phyloP scores from a whole-genome alignment of 352 stramenopile genomes.

The Globisporangium abappressorium region DNA sequence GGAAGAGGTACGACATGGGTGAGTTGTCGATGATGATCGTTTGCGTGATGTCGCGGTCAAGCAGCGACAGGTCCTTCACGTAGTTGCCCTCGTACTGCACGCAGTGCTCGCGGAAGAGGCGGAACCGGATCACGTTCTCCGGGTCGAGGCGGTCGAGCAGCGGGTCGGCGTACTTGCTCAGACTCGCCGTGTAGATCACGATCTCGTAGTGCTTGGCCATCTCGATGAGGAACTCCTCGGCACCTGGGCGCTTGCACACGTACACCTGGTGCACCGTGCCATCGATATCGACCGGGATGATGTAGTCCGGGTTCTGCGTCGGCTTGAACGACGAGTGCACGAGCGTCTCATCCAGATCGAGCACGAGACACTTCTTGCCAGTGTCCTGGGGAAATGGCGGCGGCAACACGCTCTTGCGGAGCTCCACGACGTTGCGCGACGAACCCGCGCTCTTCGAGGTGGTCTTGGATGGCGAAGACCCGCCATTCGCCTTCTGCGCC shows the following conservation, averaged over 20 bases:
- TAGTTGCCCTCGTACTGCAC: slow-evolving; percentile 96
- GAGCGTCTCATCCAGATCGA: slow-evolving; percentile 98
- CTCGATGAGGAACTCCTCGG: slow-evolving; percentile 95
- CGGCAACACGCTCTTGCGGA: slow-evolving; percentile 58
- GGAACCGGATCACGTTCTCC: slow-evolving; percentile 84
- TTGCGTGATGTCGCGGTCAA: slow-evolving; percentile 92
- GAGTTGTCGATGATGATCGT: slow-evolving; percentile 99
- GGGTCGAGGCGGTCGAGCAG: slow-evolving; percentile 96
- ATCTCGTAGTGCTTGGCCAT: slow-evolving; percentile 98
- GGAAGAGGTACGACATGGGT: slow-evolving; percentile 98
- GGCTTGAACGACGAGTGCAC: slow-evolving; percentile 96
- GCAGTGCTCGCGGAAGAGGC: slow-evolving; percentile 94
- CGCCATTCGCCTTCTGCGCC: slow-evolving; percentile 19
- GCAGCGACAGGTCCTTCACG: slow-evolving; percentile 96
- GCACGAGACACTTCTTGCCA: slow-evolving; percentile 88
- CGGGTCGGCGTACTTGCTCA: slow-evolving; percentile 97
- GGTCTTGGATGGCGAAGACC: slow-evolving; percentile 15
- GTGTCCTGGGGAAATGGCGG: slow-evolving; percentile 40
- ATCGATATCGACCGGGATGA: slow-evolving; percentile 97
- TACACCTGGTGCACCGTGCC: slow-evolving; percentile 86
- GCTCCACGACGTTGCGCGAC: slow-evolving; percentile 37
- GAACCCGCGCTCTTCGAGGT: slow-evolving; percentile 18
- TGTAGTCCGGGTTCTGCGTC: slow-evolving; percentile 93
- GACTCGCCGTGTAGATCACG: slow-evolving; percentile 97
- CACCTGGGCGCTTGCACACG: slow-evolving; percentile 90